phyloP scores from a whole-genome alignment of 116 monocot genomes.

The Dioscorea cayenensis region DNA sequence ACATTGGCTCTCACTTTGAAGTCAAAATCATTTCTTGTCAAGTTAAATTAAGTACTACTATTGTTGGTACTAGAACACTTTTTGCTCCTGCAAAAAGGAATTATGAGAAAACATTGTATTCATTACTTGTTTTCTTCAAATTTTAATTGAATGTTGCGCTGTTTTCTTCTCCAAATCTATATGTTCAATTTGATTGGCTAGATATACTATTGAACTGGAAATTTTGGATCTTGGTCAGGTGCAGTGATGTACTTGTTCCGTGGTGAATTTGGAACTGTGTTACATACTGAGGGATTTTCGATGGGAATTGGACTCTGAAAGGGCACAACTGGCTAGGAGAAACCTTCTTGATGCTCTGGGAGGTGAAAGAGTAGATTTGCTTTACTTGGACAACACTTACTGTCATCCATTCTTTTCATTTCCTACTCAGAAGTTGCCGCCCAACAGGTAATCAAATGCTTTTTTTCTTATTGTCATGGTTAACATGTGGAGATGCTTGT shows the following conservation, averaged over 20 bases:
- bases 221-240: constrained; percentile 21
- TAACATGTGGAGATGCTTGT: too few relatives aligned
- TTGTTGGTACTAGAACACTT: too few relatives aligned
- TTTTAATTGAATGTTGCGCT: too few relatives aligned
- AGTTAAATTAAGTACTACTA: too few relatives aligned
- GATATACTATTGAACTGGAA: not conserved
- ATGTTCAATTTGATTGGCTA: not conserved
- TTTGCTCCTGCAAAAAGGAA: too few relatives aligned
- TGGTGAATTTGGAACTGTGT: constrained; percentile 69
- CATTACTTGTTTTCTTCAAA: not conserved
- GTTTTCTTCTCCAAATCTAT: not conserved
- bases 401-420: constrained; percentile 66
- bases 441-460: constrained; percentile 30
- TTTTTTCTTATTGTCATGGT: too few relatives aligned
- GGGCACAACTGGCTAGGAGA: constrained; percentile 41
- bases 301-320: constrained; percentile 50
- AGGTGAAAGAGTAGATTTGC: constrained; percentile 46
- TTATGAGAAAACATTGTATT: not conserved
- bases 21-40: too few relatives aligned
- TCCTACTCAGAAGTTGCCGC: constrained; percentile 57
- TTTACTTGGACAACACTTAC: constrained; percentile 75
- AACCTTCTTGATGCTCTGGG: constrained; percentile 39
- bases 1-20: too few relatives aligned
- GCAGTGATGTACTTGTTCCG: constrained; percentile 83
- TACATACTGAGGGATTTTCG: constrained; percentile 86